Conservation (phyloP, 805 yeast species). For the Hagleromyces aurorensis region DNA sequence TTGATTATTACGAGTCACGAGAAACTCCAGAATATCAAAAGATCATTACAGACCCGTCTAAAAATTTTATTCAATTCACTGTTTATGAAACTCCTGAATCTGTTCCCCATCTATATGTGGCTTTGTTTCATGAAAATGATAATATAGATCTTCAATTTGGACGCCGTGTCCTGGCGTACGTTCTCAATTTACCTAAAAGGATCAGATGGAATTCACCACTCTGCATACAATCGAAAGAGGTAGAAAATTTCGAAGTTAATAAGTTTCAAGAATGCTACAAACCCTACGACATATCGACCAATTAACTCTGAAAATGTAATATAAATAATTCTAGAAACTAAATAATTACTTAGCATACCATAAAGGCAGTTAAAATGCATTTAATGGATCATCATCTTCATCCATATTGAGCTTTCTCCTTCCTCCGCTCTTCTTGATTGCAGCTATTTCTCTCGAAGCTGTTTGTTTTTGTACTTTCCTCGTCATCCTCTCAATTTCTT, state of each 20-base stretch:
- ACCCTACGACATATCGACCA: constrained; percentile 44
- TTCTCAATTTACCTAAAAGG: constrained; percentile 53
- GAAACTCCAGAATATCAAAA: constrained; percentile 24
- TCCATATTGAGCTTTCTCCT: constrained; percentile 61
- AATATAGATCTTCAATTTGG: constrained; percentile 76
- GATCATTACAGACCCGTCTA: constrained; percentile 22
- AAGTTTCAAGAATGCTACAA: constrained; percentile 49
- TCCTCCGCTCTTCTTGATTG: constrained; percentile 61
- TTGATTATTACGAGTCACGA: constrained; percentile 28
- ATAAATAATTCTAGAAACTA: not conserved
- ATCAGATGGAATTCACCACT: constrained; percentile 57
- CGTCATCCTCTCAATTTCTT: constrained; percentile 86
- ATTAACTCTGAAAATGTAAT: constrained; percentile 1
- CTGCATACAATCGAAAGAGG: constrained; percentile 55
- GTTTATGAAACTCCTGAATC: constrained; percentile 28
- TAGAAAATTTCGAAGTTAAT: constrained; percentile 58
- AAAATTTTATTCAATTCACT: constrained; percentile 31
- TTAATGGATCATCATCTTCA: constrained; percentile 28
- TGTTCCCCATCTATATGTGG: constrained; percentile 27
- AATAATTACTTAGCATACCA: no score
- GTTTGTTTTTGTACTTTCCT: constrained; percentile 75
- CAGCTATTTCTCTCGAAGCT: constrained; percentile 65
- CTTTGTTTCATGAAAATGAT: constrained; percentile 28
- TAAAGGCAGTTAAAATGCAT: constrained; percentile 10
- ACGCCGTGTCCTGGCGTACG: constrained; percentile 63